Percentiles rank a stretch among this genome's conserved stretches.
These are phyloP conservation scores for Auxenochlorella pyrenoidosa DNA, from an alignment of 139 green algal species.

Conservation along the genomic window DNA sequence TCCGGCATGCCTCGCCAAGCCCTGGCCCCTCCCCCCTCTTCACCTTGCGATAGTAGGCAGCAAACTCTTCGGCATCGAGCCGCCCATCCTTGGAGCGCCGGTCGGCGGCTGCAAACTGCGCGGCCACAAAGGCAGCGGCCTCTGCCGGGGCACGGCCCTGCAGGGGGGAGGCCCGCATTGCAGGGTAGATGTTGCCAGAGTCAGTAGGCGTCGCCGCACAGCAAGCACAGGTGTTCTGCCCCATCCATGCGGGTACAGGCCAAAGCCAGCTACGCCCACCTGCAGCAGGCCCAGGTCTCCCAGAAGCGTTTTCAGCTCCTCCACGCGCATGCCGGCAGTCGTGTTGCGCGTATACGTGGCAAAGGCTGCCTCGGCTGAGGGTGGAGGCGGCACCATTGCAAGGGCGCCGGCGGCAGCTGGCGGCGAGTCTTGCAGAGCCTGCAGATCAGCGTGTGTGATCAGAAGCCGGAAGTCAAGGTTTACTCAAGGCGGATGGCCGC, in stretches of 20 bases:
- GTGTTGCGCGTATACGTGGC: slow-evolving; percentile 40
- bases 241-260: neutral
- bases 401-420: neutral
- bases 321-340: slow-evolving; percentile 38
- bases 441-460: too few species aligned
- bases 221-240: too few species aligned
- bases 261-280: neutral
- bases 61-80: slow-evolving; percentile 54
- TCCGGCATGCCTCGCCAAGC: too few species aligned
- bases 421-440: neutral
- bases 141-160: slow-evolving; percentile 15
- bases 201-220: too few species aligned
- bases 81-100: slow-evolving; percentile 21
- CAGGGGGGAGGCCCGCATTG: neutral
- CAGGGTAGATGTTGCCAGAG: too few species aligned
- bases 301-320: slow-evolving; percentile 54
- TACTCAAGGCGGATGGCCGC: too few species aligned
- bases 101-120: slow-evolving; percentile 53
- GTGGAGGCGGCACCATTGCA: neutral
- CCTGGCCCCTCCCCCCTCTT: too few species aligned
- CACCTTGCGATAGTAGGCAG: slow-evolving; percentile 44
- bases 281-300: slow-evolving; percentile 65
- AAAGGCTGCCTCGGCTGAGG: neutral
- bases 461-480: too few species aligned
- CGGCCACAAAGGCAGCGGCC: slow-evolving; percentile 26